Conservation (phyloP, 2,329 filamentous ascomycete species). For the Fusarium pseudograminearum region DNA sequence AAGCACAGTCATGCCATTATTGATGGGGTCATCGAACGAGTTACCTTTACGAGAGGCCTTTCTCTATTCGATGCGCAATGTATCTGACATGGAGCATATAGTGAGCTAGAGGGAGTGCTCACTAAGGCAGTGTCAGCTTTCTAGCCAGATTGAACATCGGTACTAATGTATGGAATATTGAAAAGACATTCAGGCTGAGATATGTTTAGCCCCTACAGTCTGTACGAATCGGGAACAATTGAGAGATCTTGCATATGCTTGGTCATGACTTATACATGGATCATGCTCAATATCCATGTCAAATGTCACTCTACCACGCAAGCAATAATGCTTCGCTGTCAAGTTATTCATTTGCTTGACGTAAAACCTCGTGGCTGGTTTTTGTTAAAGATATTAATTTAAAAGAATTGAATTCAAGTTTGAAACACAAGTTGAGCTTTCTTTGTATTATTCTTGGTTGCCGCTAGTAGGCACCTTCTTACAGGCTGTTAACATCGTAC, state of each 20-base stretch:
- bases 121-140: not conserved
- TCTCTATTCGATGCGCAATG: slow-evolving; percentile 11
- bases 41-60: slow-evolving; percentile 33
- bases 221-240: not conserved
- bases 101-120: not conserved
- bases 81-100: slow-evolving; percentile 6
- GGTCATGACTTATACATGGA: not conserved
- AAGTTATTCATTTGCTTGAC: not conserved
- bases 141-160: not conserved
- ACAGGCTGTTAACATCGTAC: slow-evolving; percentile 1
- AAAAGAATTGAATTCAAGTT: not conserved
- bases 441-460: not conserved
- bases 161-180: not conserved
- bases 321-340: too few relatives aligned
- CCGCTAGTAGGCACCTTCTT: not conserved
- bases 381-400: not conserved
- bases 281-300: not conserved
- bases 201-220: not conserved
- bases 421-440: not conserved
- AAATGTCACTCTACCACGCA: not conserved
- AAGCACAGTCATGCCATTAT: not conserved
- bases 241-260: not conserved
- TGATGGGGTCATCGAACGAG: slow-evolving; percentile 29
- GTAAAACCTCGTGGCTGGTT: not conserved
- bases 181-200: not conserved